Evolutionary conservation across 768 basidiomycete species (phyloP).

Genomic region (Krasilnikovozyma curviuscula): DNA sequence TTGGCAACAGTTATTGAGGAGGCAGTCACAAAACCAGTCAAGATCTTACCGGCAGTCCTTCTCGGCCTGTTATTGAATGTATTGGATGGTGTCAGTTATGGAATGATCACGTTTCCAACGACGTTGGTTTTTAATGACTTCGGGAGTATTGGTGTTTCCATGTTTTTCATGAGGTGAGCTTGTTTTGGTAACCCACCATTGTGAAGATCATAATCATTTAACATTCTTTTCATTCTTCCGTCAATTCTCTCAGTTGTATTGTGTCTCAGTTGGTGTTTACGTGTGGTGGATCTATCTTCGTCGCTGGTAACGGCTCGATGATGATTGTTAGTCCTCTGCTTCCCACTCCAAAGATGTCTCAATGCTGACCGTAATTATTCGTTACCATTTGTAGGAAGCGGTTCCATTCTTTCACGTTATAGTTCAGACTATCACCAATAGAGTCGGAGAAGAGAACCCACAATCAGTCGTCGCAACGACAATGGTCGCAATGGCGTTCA

Average conservation of each 20-base stretch:
- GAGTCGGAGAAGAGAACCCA: constrained; percentile 50
- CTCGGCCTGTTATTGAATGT: constrained; percentile 73
- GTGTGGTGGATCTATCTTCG: constrained; percentile 69
- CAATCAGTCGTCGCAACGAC: constrained; percentile 74
- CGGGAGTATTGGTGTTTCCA: constrained; percentile 76
- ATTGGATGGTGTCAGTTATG: constrained; percentile 86
- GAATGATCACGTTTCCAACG: constrained; percentile 84
- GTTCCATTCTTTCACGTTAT: constrained; percentile 84
- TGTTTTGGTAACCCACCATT: neutral
- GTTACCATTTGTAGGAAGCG: constrained; percentile 31
- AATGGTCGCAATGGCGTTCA: constrained; percentile 67
- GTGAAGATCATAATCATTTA: neutral
- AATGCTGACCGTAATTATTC: neutral
- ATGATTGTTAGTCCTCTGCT: constrained; percentile 83
- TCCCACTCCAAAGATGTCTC: neutral
- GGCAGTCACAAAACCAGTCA: constrained; percentile 20
- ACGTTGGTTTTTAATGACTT: constrained; percentile 58
- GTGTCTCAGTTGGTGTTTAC: constrained; percentile 70
- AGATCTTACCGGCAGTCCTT: constrained; percentile 54
- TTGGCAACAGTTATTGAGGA: no score
- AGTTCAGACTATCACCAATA: constrained; percentile 48
- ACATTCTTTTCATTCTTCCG: constrained; percentile 12
- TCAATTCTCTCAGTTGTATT: constrained; percentile 34
- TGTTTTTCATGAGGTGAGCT: constrained; percentile 72
- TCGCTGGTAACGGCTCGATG: constrained; percentile 29